Conservation (phyloP, 2,329 filamentous ascomycete genomes). For the Talaromyces pinophilus region DNA sequence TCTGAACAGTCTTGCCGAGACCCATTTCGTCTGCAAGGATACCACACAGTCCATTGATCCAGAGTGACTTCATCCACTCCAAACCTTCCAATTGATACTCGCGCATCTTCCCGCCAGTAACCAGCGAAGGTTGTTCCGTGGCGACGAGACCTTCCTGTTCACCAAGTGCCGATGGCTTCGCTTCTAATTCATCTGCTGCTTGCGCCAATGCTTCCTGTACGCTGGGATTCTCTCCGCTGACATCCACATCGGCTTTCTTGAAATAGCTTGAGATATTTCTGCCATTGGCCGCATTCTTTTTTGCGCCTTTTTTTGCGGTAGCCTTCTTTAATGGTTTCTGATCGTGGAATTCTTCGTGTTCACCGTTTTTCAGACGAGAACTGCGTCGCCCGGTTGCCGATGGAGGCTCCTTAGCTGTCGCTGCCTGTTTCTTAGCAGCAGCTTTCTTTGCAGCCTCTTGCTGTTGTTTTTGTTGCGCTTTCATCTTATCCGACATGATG, state of each 20-base stretch:
- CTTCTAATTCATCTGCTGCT: slow-evolving; percentile 58
- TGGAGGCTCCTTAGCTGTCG: slow-evolving; percentile 33
- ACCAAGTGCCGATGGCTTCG: slow-evolving; percentile 62
- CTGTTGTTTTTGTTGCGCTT: slow-evolving; percentile 45
- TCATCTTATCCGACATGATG: slow-evolving; percentile 54
- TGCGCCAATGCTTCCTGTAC: slow-evolving; percentile 61
- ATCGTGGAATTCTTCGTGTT: slow-evolving; percentile 22
- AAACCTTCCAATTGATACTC: slow-evolving; percentile 92
- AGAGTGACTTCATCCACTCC: slow-evolving; percentile 83
- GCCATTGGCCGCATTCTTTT: slow-evolving; percentile 32
- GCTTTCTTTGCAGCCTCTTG: slow-evolving; percentile 45
- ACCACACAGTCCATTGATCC: slow-evolving; percentile 88
- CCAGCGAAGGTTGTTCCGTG: slow-evolving; percentile 79
- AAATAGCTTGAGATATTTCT: slow-evolving; percentile 61
- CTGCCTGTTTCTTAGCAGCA: slow-evolving; percentile 37
- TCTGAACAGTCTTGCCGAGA: slow-evolving; percentile 87
- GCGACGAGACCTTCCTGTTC: slow-evolving; percentile 68
- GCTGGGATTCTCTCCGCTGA: slow-evolving; percentile 54
- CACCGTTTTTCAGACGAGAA: slow-evolving; percentile 34
- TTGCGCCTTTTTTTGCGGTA: slow-evolving; percentile 28
- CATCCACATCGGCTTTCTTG: slow-evolving; percentile 59
- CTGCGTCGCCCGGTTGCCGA: slow-evolving; percentile 29
- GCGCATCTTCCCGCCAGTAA: slow-evolving; percentile 86
- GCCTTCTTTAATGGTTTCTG: slow-evolving; percentile 28
- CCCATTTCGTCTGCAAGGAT: slow-evolving; percentile 96